phyloP scores from a whole-genome alignment of 768 basidiomycete species.

The Podaxis sp. region DNA sequence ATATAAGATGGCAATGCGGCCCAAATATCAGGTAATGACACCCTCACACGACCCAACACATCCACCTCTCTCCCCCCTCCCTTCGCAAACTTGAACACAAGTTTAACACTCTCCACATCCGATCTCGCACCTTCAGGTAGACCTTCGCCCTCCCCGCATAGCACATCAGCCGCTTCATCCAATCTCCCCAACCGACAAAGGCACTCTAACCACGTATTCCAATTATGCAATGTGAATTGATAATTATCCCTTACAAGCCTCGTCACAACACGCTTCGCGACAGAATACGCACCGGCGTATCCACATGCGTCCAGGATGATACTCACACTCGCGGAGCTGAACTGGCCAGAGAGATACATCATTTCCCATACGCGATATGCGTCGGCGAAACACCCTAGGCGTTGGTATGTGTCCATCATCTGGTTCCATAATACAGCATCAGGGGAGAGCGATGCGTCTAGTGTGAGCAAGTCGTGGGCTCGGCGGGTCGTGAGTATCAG shows the following conservation, averaged over 20 bases:
- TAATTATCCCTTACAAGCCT: conserved; percentile 52
- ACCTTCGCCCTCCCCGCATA: conserved; percentile 55
- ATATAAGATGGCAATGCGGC: conserved; percentile 16
- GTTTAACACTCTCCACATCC: conserved; percentile 45
- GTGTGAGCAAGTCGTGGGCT: conserved; percentile 73
- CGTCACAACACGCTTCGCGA: conserved; percentile 55
- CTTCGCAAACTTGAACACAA: conserved; percentile 57
- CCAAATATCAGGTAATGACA: conserved; percentile 40
- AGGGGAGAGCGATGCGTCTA: conserved; percentile 76
- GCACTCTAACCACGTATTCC: conserved; percentile 85
- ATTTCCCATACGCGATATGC: conserved; percentile 81
- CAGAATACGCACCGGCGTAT: conserved; percentile 46
- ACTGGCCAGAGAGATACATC: conserved; percentile 57
- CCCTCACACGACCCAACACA: conserved; percentile 45
- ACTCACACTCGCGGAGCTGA: conserved; percentile 66
- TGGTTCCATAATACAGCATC: conserved; percentile 75
- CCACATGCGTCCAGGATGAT: conserved; percentile 88
- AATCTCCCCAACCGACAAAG: conserved; percentile 71
- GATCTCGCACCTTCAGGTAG: conserved; percentile 38
- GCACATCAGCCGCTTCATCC: conserved; percentile 64
- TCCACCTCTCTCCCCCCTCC: conserved; percentile 40
- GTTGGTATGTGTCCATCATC: conserved; percentile 87
- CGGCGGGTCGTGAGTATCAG: conserved; percentile 56
- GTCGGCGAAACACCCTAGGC: conserved; percentile 67
- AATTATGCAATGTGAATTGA: conserved; percentile 62